A percentile compares a stretch with the other conserved stretches of the same genome.
Evolutionary conservation across 345 rosid species (phyloP).

Genomic region (Populus ilicifolia): DNA sequence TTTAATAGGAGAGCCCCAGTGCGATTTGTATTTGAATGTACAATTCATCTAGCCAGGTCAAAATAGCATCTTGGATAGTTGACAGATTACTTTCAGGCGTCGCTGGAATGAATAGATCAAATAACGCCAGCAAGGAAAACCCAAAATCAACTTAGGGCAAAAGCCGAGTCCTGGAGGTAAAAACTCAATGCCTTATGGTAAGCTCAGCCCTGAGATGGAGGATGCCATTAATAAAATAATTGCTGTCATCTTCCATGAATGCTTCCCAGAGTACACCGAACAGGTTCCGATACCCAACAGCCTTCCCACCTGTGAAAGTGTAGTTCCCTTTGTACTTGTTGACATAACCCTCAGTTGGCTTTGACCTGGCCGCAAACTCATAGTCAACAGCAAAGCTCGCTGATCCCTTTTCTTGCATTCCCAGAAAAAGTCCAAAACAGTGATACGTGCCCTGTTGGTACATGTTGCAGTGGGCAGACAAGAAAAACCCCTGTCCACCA

Average conservation of each 20-base stretch:
- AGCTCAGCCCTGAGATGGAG: constrained; percentile 86
- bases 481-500: constrained; percentile 66
- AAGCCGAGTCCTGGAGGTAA: not conserved
- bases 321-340: constrained; percentile 53
- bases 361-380: constrained; percentile 70
- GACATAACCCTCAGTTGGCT: constrained; percentile 52
- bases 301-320: constrained; percentile 55
- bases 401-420: constrained; percentile 64
- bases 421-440: constrained; percentile 71
- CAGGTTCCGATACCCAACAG: constrained; percentile 59
- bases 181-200: constrained; percentile 46
- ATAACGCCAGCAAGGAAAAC: not conserved
- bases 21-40: not conserved
- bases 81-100: not conserved
- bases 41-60: not conserved
- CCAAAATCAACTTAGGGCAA: not conserved
- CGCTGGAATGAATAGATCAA: not conserved
- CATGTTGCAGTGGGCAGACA: constrained; percentile 64
- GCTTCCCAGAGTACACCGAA: constrained; percentile 54
- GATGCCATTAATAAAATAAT: constrained; percentile 57
- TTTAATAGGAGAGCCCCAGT: too few species aligned
- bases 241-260: constrained; percentile 54
- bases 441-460: constrained; percentile 53
- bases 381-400: constrained; percentile 54
- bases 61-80: not conserved